Base-by-base conservation (phyloP, 2,329 filamentous ascomycete genomes). In the Diaporthe humulicola region DNA sequence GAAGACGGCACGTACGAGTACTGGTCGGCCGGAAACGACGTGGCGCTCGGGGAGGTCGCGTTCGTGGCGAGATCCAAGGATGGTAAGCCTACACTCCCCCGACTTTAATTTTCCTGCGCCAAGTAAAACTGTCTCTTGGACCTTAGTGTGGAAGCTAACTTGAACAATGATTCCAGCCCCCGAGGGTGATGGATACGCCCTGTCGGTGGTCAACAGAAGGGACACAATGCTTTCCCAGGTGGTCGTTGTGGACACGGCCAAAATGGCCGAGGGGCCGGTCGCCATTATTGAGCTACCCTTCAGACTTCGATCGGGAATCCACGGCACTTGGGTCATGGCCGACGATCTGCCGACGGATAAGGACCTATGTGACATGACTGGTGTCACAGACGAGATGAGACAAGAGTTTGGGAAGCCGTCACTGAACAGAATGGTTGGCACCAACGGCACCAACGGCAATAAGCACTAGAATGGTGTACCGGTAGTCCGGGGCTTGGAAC, bases 281-380 rank as follows among this genome's bases (percentile, higher is more conserved):
- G 54, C 69, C 22, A 60, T 71, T 22, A 71, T 71, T 6, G 69
- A 71, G 52, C 54, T 71, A n/a, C 69, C 28, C 2, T 71, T 61
- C 40, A 54, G 69, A 50, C 54, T 71, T 2, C 69, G 69, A 8
- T 30, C n/a, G 4, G 69, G 69, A 8, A 60, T 60, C 8, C 69
- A 71, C 30, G 69, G 56, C 10, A 60, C 45, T 7, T 71, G 69
- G 69, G 69, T 71, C 17, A 58, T 58, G 52, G 54, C 17, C 17
- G 36, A 60, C 28, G 19, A 71, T 3, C 15, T 71, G 30, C 4
- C 54, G 6, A 10, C 42, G 22, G 54, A 60, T 36, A 60, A 48
- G 36, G 54, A 71, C 25, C 54, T 71, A 17, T 71, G 69, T 38
- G 69, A 71, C 30, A 71, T 71, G 69, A 57, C 50, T 25, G 69